phyloP scores from a whole-genome alignment of 306 rosid species.

The Malus domestica region ASM211411v1 NC_041803.1:50636501-50637000 shows the following conservation, averaged over 20 bases:
- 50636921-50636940: not conserved
- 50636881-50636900: not conserved
- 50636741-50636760: conserved; percentile 25
- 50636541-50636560: conserved; percentile 42
- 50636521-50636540: conserved; percentile 21
- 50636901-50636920: not conserved
- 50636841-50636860: not conserved
- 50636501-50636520: conserved; percentile 24
- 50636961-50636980: not conserved
- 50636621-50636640: not conserved
- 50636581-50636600: not conserved
- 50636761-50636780: conserved; percentile 31
- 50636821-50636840: not conserved
- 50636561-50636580: conserved; percentile 10
- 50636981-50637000: not conserved
- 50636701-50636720: conserved; percentile 30
- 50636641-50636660: not conserved
- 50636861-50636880: not conserved
- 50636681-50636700: conserved; percentile 7
- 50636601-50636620: not conserved
- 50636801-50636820: not conserved
- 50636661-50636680: not conserved
- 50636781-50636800: conserved; percentile 19
- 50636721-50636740: conserved; percentile 7
- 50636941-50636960: not conserved